These are phyloP conservation scores for Teratosphaeriaceae sp. DNA, from an alignment of 2,329 filamentous ascomycete genomes.

Conservation along the genomic window DNA sequence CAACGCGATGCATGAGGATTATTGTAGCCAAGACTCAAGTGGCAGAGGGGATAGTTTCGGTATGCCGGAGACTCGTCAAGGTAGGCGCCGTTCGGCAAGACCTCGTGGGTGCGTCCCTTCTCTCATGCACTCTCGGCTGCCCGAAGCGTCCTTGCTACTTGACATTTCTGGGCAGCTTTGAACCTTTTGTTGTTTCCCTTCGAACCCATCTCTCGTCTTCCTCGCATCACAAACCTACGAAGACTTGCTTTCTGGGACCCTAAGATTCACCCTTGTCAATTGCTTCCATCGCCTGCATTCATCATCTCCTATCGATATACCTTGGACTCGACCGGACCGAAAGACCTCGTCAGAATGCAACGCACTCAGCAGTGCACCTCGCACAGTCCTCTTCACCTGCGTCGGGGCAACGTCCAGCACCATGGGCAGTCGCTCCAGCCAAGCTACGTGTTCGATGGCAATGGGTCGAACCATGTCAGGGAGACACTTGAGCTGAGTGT, in stretches of 20 bases:
- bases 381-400: slow-evolving; percentile 10
- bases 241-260: neutral
- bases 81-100: neutral
- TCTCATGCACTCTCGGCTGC: neutral
- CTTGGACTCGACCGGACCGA: neutral
- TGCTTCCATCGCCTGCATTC: slow-evolving; percentile 9
- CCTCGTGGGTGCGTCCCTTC: neutral
- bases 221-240: slow-evolving; percentile 8
- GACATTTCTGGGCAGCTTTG: too few relatives aligned
- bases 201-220: slow-evolving; percentile 6
- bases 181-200: neutral
- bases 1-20: too few relatives aligned
- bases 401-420: slow-evolving; percentile 9
- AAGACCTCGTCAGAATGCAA: slow-evolving; percentile 13
- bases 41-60: too few relatives aligned
- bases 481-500: slow-evolving; percentile 20
- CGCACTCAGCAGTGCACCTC: slow-evolving; percentile 12
- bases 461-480: neutral
- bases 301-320: slow-evolving; percentile 4
- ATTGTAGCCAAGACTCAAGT: too few relatives aligned
- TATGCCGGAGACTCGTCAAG: neutral
- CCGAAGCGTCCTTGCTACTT: slow-evolving; percentile 1
- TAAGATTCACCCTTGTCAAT: slow-evolving; percentile 10
- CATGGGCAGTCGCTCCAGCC: neutral
- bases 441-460: slow-evolving; percentile 5